Percentiles rank a stretch among this genome's conserved stretches.
phyloP scores from a whole-genome alignment of 805 yeast genomes.

The Candida insectorum region DNA sequence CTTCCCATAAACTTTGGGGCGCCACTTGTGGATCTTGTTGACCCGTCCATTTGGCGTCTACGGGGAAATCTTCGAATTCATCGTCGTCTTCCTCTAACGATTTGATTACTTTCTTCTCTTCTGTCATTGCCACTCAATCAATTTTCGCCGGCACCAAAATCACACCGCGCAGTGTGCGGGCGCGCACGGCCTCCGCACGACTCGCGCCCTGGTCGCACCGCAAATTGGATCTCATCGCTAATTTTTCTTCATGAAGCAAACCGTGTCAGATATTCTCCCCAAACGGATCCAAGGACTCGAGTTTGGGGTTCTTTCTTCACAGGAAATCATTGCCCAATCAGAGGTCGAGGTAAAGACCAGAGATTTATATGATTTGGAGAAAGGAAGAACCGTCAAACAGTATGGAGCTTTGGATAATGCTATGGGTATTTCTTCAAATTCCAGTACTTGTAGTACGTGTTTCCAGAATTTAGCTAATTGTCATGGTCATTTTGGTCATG shows the following conservation, averaged over 20 bases:
- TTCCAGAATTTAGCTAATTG: conserved; percentile 89
- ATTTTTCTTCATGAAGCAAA: conserved; percentile 34
- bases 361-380: conserved; percentile 86
- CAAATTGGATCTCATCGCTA: not conserved
- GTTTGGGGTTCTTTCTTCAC: conserved; percentile 89
- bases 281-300: conserved; percentile 86
- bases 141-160: not conserved
- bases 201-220: not conserved
- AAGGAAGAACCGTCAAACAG: conserved; percentile 76
- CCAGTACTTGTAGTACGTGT: conserved; percentile 87
- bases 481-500: conserved; percentile 98
- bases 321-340: conserved; percentile 87
- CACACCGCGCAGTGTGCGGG: not conserved
- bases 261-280: conserved; percentile 77
- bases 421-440: conserved; percentile 91
- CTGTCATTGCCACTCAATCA: conserved; percentile 6
- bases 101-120: conserved; percentile 47
- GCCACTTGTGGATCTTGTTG: conserved; percentile 49
- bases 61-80: conserved; percentile 96
- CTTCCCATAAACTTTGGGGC: conserved; percentile 82
- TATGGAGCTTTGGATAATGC: conserved; percentile 87
- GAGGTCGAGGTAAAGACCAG: conserved; percentile 92
- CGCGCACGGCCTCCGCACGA: not conserved
- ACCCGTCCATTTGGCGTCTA: conserved; percentile 80
- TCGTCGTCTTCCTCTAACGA: conserved; percentile 95